A percentile compares a stretch with the other conserved stretches of the same genome.
phyloP scores from a whole-genome alignment of 306 rosid species.

The Senna siamea region DNA sequence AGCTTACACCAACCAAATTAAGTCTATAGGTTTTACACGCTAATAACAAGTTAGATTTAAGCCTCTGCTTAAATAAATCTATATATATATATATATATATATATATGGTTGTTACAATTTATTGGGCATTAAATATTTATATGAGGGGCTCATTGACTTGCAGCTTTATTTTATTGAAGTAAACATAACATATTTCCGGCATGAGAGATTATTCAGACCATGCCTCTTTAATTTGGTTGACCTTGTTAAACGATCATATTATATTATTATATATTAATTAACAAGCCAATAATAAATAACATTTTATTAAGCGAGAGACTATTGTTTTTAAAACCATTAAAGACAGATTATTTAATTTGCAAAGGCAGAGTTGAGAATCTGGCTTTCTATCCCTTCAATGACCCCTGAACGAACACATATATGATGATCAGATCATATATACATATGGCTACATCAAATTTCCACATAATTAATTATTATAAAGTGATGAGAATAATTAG shows the following conservation, averaged over 20 bases:
- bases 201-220: constrained; percentile 38
- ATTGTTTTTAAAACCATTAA: background rate
- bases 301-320: constrained; percentile 8
- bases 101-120: background rate
- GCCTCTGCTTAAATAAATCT: too few relatives aligned
- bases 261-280: background rate
- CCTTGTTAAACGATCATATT: constrained; percentile 32
- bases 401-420: too few relatives aligned
- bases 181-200: constrained; percentile 39
- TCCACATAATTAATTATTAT: background rate
- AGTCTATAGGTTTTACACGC: background rate
- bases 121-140: constrained; percentile 21
- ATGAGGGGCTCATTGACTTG: constrained; percentile 33
- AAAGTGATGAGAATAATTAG: background rate
- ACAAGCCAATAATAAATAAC: background rate
- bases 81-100: constrained; percentile 17
- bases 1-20: too few relatives aligned
- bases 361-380: too few relatives aligned
- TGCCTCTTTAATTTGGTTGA: constrained; percentile 34
- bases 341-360: too few relatives aligned
- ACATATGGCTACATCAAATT: too few relatives aligned
- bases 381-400: too few relatives aligned
- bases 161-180: constrained; percentile 22
- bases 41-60: constrained; percentile 27
- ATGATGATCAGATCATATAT: too few relatives aligned